Evolutionary conservation across 306 rosid genomes (phyloP), one percentile per base, ranked within the genome.

Genomic region (Cicer chorassanicum): DNA sequence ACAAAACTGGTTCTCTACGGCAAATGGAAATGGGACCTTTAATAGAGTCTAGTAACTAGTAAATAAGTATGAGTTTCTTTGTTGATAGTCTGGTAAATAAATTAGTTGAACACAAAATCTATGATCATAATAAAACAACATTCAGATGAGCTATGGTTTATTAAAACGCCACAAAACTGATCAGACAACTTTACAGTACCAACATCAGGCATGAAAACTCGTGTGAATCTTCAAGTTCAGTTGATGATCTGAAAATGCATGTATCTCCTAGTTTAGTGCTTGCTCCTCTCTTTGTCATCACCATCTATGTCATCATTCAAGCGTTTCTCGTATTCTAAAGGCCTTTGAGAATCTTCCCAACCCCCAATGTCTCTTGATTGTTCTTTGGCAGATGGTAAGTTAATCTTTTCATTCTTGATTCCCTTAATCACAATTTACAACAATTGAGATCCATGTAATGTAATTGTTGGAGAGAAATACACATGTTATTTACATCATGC

Each of bases 371-470:
- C 78, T 70, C 88, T 83, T 44, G 83, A 82, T 50, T 69, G 81
- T 65, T 89, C 92, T 53, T 88, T 75, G 39, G 82, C 71, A 49
- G 87, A 77, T 65, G 82, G 88, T 38, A 89, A 85, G 76, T 91
- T 82, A 82, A 21, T 74, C 29, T 87, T 67, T 60, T 73, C 88
- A 41, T 72, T 78, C 55, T 68, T 80, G 76, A 51, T 82, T 36
- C 73, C 89, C 98, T 91, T 68, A 21, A 61, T 49, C 14, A 39
- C 66, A 65, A 65, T 72, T 60, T 18, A 71, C 41, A 87, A 63
- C 44, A 41, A 54, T 73, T 49, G 46, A 68, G 41, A 21, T 53
- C 44, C 68, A 40, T 34, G 15, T 10, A 57, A 57, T 57, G 8
- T 11, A 57, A 29, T 39, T 24, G 18, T 83, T 63, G 70, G 65